Conservation (phyloP, 331 rosid species). For the Pyrus hybrid region DNA sequence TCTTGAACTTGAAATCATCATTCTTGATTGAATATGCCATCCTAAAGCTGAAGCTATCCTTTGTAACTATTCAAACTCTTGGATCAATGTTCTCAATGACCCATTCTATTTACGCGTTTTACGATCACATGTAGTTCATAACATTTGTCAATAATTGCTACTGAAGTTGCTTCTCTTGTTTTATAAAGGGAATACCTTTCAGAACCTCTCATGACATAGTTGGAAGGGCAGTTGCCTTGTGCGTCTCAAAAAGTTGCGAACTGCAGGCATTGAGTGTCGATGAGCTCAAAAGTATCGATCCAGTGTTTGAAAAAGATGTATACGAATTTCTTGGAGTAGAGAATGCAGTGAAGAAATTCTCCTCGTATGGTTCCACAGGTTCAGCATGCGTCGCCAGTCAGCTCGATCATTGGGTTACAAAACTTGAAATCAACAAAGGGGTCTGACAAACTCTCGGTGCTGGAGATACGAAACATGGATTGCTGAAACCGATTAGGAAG, state of each 20-base stretch:
- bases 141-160: not conserved
- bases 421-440: slow-evolving; percentile 37
- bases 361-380: slow-evolving; percentile 90
- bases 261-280: slow-evolving; percentile 61
- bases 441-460: not conserved
- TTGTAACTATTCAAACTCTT: not conserved
- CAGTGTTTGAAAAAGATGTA: slow-evolving; percentile 63
- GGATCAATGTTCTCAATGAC: not conserved
- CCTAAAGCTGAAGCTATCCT: not conserved
- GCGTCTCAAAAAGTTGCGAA: slow-evolving; percentile 57
- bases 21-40: not conserved
- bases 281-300: slow-evolving; percentile 55
- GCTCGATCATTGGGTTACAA: slow-evolving; percentile 49
- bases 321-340: slow-evolving; percentile 84
- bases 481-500: not conserved
- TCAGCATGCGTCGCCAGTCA: slow-evolving; percentile 76
- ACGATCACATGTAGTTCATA: not conserved
- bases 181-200: slow-evolving; percentile 77
- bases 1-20: not conserved
- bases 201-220: slow-evolving; percentile 92
- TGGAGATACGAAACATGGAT: not conserved
- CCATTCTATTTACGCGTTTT: not conserved
- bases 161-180: not conserved
- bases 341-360: slow-evolving; percentile 66
- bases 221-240: slow-evolving; percentile 74